Percentiles rank a stretch among this genome's conserved stretches.
phyloP scores from a whole-genome alignment of 805 yeast genomes.

The Ogataea pilisensis region DNA sequence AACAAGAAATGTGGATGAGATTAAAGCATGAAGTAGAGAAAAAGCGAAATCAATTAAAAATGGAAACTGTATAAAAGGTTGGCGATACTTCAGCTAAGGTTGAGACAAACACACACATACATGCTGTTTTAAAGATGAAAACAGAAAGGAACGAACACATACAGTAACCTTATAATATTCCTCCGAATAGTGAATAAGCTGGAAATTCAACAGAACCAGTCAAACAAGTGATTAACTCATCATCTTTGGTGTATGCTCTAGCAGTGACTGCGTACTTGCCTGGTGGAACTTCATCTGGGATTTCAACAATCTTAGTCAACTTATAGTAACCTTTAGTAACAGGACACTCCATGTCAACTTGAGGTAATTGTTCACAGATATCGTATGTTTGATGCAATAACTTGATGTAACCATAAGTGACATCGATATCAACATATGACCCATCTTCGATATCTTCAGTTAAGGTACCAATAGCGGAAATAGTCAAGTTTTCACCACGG shows the following conservation, averaged over 20 bases:
- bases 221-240: constrained; percentile 78
- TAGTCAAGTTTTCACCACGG: constrained; percentile 79
- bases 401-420: constrained; percentile 86
- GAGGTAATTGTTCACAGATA: constrained; percentile 79
- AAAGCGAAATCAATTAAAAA: no score
- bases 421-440: constrained; percentile 92
- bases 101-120: no score
- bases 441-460: constrained; percentile 64
- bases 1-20: no score
- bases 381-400: constrained; percentile 87
- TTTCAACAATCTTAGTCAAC: constrained; percentile 67
- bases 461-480: constrained; percentile 68
- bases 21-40: no score
- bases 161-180: neutral
- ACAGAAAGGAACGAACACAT: no score
- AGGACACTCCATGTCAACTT: constrained; percentile 86
- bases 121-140: no score
- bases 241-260: constrained; percentile 83
- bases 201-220: constrained; percentile 66
- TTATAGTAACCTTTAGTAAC: constrained; percentile 62
- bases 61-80: no score
- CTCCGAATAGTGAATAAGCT: constrained; percentile 6
- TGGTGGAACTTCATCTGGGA: constrained; percentile 93
- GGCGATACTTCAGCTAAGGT: no score
- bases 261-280: constrained; percentile 87